Percentiles rank a stretch among this genome's conserved stretches.
These are phyloP conservation scores for Solanum piurae DNA, from an alignment of 257 asterid genomes.

Conservation along the genomic window DNA sequence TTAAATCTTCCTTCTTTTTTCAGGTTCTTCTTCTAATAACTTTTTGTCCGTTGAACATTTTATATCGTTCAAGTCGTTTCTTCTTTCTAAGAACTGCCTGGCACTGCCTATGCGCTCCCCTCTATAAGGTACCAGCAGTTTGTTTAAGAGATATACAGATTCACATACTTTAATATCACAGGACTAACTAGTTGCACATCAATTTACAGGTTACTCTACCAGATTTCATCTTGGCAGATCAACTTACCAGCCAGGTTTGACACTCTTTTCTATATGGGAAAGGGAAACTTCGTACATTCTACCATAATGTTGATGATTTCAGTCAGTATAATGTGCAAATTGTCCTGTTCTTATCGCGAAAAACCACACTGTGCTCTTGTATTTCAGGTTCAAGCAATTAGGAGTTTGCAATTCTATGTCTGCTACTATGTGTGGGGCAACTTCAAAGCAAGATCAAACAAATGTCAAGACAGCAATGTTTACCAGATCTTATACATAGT, in stretches of 20 bases:
- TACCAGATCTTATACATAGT: constrained; percentile 30
- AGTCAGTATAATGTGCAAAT: not conserved
- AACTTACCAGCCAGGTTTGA: constrained; percentile 87
- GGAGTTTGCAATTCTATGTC: constrained; percentile 51
- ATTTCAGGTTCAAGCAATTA: constrained; percentile 64
- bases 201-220: constrained; percentile 51
- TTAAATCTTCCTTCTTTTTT: not conserved
- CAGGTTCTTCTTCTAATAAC: constrained; percentile 46
- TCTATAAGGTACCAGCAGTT: constrained; percentile 50
- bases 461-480: constrained; percentile 4
- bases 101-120: constrained; percentile 76
- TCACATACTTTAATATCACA: not conserved
- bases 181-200: not conserved
- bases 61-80: constrained; percentile 70
- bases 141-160: not conserved
- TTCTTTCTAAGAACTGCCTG: constrained; percentile 45
- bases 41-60: constrained; percentile 58
- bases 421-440: constrained; percentile 68
- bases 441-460: constrained; percentile 37
- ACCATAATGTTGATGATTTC: not conserved
- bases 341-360: not conserved
- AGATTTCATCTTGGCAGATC: constrained; percentile 88
- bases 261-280: not conserved
- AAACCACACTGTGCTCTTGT: not conserved
- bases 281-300: not conserved